Conservation (phyloP, 192 early-diverging fungal genomes). For the Coemansia erecta region DNA sequence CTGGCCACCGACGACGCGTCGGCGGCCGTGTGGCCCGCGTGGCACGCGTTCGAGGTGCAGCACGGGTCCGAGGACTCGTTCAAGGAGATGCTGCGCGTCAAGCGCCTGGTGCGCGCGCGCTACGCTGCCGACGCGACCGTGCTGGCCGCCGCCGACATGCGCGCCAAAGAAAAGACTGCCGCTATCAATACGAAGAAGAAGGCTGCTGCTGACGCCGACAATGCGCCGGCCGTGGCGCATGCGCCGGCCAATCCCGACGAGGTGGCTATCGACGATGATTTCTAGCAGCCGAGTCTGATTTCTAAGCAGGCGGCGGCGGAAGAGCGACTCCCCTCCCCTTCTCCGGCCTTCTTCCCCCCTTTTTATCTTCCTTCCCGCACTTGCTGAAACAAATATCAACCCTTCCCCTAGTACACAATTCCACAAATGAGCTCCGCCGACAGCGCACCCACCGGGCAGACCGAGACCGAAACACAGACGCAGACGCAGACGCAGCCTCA, state of each 20-base stretch:
- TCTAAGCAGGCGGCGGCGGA: too few relatives aligned
- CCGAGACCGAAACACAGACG: too few relatives aligned
- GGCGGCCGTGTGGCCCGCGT: slow-evolving; percentile 80
- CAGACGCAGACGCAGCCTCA: neutral
- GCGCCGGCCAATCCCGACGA: slow-evolving; percentile 15
- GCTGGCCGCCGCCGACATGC: slow-evolving; percentile 48
- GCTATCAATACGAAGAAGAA: slow-evolving; percentile 1
- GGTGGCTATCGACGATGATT: slow-evolving; percentile 23
- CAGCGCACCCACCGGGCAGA: neutral
- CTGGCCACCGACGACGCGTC: slow-evolving; percentile 75
- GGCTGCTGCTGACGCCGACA: neutral
- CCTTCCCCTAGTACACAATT: neutral
- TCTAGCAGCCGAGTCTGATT: too few relatives aligned
- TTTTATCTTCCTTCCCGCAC: neutral
- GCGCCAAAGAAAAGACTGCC: neutral
- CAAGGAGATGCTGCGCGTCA: slow-evolving; percentile 95
- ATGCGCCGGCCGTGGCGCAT: slow-evolving; percentile 1
- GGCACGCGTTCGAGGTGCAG: slow-evolving; percentile 97
- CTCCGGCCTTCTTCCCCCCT: too few relatives aligned
- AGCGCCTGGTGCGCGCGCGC: slow-evolving; percentile 82
- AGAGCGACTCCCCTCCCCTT: too few relatives aligned
- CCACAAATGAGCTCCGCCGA: neutral
- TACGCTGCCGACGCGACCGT: slow-evolving; percentile 75
- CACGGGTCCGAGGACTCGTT: slow-evolving; percentile 98
- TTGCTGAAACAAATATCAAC: too few relatives aligned